Base-by-base conservation (phyloP, 176 grass and related monocot genomes). In the Guadua angustifolia region DNA sequence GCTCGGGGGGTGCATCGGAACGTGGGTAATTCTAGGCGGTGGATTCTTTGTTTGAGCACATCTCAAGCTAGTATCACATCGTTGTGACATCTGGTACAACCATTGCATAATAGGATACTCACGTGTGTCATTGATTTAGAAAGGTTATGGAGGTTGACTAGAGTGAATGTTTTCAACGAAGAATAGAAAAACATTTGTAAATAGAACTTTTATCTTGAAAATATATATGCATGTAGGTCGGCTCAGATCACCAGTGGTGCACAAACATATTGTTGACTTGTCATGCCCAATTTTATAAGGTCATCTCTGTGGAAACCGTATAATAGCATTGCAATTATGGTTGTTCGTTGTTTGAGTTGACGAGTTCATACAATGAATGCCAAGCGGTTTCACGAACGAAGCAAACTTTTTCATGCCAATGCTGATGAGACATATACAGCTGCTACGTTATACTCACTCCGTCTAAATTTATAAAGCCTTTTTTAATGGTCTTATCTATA, bases 31-130 rank as follows among this genome's bases (percentile, higher is more conserved):
- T 56, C 18, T 74, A 44, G 60, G 47, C 60, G 69, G 61, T 13
- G 40, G 60, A 68, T 75, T 76, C 39, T 40, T 80, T 69, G 76
- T 80, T 85, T 75, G 45, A 73, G 60, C 39, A 38, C 50, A 74
- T 38, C 68, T 25, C 50, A 84, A 79, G 40, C 67, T 58, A 58
- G n/a, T 9, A 66, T 73, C 49, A 39, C 49, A 39, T 35, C 40
- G 21, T 57, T 14, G 52, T 6, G 69, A 61, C 77, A 85, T 35
- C 73, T 75, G 32, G 76, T 33, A 80, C 50, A 73, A 79, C 66
- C 49, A 79, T 88, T 84, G 67, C 75, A 49, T 25, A 33, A 16
- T 66, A 58, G 36, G 13, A 32, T 83, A 66, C 62, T 19, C 19
- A 50, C 67, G 45, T 26, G 49, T 46, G 77, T 9, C 26, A 45